Percentiles rank a stretch among this genome's conserved stretches.
Evolutionary conservation across 495 filamentous ascomycete species (phyloP).

Genomic region (Geopyxis carbonaria): DNA sequence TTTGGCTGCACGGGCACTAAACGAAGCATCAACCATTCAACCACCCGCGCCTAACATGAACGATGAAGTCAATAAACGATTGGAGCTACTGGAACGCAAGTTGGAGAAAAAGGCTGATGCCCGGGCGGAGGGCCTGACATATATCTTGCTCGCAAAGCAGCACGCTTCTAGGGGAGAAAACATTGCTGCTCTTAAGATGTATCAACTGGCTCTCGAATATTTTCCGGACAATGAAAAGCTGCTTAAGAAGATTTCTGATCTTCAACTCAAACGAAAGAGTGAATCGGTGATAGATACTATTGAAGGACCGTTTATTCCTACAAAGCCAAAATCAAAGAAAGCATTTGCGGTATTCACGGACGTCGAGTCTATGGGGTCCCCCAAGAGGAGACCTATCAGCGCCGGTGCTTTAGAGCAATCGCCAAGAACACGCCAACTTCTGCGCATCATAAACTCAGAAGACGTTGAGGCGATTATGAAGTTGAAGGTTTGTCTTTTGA

Average conservation of each 20-base stretch:
- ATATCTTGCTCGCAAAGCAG: slow-evolving; percentile 78
- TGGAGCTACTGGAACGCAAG: slow-evolving; percentile 70
- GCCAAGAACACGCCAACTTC: slow-evolving; percentile 50
- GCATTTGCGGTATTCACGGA: slow-evolving; percentile 20
- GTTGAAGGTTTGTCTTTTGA: slow-evolving; percentile 37
- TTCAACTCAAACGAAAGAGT: slow-evolving; percentile 41
- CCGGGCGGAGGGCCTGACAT: slow-evolving; percentile 63
- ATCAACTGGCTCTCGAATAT: slow-evolving; percentile 62
- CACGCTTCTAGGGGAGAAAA: slow-evolving; percentile 71
- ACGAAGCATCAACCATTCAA: slow-evolving; percentile 11
- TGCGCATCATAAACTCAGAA: slow-evolving; percentile 73
- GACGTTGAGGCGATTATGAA: slow-evolving; percentile 52
- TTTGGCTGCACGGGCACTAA: slow-evolving; percentile 49
- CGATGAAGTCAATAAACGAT: slow-evolving; percentile 58
- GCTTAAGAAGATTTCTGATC: slow-evolving; percentile 50
- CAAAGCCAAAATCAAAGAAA: slow-evolving; percentile 11
- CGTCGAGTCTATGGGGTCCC: slow-evolving; percentile 1
- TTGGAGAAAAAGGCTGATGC: slow-evolving; percentile 60
- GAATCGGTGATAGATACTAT: slow-evolving; percentile 3
- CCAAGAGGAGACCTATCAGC: slow-evolving; percentile 5
- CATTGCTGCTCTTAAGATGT: slow-evolving; percentile 63
- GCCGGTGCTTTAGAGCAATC: slow-evolving; percentile 29
- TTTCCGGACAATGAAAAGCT: slow-evolving; percentile 82
- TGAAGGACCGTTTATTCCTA: neutral
- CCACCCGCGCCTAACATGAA: slow-evolving; percentile 34